These are phyloP conservation scores for Stellera chamaejasme DNA, from an alignment of 345 rosid species.

Conservation along the genomic window DNA sequence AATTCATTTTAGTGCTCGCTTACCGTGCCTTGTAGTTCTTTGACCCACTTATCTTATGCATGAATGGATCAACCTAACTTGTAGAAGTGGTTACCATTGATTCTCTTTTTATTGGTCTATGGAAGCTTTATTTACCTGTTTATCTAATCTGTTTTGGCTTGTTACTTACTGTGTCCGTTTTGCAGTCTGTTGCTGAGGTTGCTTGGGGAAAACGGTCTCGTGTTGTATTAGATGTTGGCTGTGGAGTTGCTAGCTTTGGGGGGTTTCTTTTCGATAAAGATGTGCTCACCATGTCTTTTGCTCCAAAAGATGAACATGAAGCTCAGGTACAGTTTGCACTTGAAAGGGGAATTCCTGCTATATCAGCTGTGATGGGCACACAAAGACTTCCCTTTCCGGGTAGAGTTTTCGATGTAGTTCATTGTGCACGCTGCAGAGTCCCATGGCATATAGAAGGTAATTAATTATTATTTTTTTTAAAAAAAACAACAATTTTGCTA, in stretches of 20 bases:
- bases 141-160: slow-evolving; percentile 7
- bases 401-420: slow-evolving; percentile 47
- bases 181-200: slow-evolving; percentile 53
- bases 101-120: no score
- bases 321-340: slow-evolving; percentile 65
- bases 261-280: slow-evolving; percentile 57
- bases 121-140: not conserved
- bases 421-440: slow-evolving; percentile 64
- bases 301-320: slow-evolving; percentile 74
- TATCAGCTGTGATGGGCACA: slow-evolving; percentile 70
- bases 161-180: slow-evolving; percentile 10
- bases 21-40: no score
- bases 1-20: no score
- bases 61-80: no score
- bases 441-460: slow-evolving; percentile 79
- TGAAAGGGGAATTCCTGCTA: slow-evolving; percentile 64
- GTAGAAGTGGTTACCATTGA: no score
- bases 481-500: not conserved
- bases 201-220: slow-evolving; percentile 65
- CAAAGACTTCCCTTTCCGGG: slow-evolving; percentile 57
- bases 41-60: no score
- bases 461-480: not conserved
- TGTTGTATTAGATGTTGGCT: slow-evolving; percentile 68
- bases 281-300: slow-evolving; percentile 54
- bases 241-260: slow-evolving; percentile 67